Evolutionary conservation across 179 eudicot species (phyloP), one percentile per base, ranked within the genome.

Genomic region (Actinidia arguta): DNA sequence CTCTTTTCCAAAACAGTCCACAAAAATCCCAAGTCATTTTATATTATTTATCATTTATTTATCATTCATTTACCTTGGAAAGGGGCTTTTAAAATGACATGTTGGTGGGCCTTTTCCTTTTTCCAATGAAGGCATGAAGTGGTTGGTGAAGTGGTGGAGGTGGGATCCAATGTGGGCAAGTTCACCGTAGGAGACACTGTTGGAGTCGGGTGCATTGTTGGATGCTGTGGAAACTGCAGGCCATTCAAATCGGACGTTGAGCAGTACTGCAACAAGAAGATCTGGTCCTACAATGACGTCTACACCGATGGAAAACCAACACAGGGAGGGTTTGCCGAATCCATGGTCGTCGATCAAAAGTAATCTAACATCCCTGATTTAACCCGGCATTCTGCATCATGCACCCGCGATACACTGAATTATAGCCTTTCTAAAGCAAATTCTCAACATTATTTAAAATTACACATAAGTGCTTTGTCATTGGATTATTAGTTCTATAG

Each of bases 251-350:
- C 93, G 0, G 97, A 96, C 5, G 90, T 89, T 6, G 99, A 95
- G 83, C 99, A 96, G 47, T 96, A 96, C 61, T 96, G 99, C 86
- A 93, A 89, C 85, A 96, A 95, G 91, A 96, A 88, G 89, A 95
- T 96, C 5, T 94, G 97, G 98, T 85, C 93, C 24, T 96, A 93
- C 83, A 96, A 96, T 78, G 99, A 96, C 75, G 92, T 94, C 67
- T 92, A 96, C 82, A 83, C 94, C 58, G 98, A 96, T 78, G 99
- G 98, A 66, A 90, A 84, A 47, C 96, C 98, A n/a, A 96, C 99
- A 0, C 99, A 95, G 67, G 99, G 99, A 3, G 99, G 99, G 73
- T 96, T 96, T 18, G 93, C 98, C 6, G 77, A 84, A 6, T 76
- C 90, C 82, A 90, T 92, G 89, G 87, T 95, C 44, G 93, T 88